These are phyloP conservation scores for Pythium aristosporum DNA, from an alignment of 352 stramenopile genomes.

Conservation along the genomic window DNA sequence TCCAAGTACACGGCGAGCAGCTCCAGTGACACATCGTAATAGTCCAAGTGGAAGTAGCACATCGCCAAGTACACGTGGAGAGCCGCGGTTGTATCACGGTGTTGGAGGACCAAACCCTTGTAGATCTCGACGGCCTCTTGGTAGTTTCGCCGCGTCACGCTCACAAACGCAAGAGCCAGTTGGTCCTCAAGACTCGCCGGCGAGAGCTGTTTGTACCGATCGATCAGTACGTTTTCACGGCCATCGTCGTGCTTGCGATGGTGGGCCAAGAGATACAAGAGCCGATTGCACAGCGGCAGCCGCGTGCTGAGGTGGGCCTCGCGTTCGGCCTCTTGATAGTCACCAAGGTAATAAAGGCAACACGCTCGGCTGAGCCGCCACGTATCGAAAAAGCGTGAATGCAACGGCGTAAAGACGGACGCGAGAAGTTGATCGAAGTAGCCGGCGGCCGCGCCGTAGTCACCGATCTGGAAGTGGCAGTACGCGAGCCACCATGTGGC, in stretches of 20 bases:
- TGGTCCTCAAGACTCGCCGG: slow-evolving; percentile 34
- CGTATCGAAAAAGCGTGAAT: slow-evolving; percentile 25
- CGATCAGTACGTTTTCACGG: slow-evolving; percentile 76
- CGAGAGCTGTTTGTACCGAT: slow-evolving; percentile 61
- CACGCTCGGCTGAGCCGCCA: slow-evolving; percentile 55
- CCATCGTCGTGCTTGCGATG: slow-evolving; percentile 32
- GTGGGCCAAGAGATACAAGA: slow-evolving; percentile 52
- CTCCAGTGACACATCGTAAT: slow-evolving; percentile 70
- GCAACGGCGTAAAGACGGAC: slow-evolving; percentile 5
- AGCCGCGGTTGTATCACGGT: slow-evolving; percentile 35
- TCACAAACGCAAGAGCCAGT: slow-evolving; percentile 44
- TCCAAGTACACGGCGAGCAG: slow-evolving; percentile 58
- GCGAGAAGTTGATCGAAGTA: slow-evolving; percentile 55
- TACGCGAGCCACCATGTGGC: slow-evolving; percentile 68
- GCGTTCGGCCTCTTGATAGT: slow-evolving; percentile 51
- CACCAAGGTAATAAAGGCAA: slow-evolving; percentile 52
- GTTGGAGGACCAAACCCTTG: slow-evolving; percentile 45
- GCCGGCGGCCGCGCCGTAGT: slow-evolving; percentile 41
- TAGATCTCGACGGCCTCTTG: slow-evolving; percentile 70
- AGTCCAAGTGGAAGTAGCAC: slow-evolving; percentile 74
- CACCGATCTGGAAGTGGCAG: slow-evolving; percentile 60
- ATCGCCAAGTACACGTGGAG: slow-evolving; percentile 74
- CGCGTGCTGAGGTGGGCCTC: slow-evolving; percentile 43
- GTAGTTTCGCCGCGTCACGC: slow-evolving; percentile 54
- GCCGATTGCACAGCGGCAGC: slow-evolving; percentile 46